Conservation (phyloP, 192 early-diverging fungal species). For the Coemansia sp. region DNA sequence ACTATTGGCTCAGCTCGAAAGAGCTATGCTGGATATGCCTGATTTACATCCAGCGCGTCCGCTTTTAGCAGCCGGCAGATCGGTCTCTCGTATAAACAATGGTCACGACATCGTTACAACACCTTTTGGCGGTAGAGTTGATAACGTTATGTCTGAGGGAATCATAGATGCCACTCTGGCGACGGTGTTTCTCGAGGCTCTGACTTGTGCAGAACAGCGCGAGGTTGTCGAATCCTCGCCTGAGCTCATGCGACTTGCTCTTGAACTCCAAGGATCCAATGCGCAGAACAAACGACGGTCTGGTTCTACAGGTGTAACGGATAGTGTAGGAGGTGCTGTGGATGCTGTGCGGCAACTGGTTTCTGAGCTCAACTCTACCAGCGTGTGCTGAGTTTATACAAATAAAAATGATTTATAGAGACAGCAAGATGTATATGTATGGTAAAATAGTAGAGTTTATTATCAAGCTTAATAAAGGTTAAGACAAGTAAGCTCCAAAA, state of each 20-base stretch:
- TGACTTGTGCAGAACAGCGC: constrained; percentile 23
- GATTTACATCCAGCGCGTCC: constrained; percentile 29
- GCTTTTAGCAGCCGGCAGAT: constrained; percentile 6
- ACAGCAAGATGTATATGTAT: neutral
- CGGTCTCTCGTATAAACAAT: constrained; percentile 2
- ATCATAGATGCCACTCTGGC: constrained; percentile 20
- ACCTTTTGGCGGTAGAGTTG: too few species aligned
- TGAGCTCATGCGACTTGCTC: constrained; percentile 9
- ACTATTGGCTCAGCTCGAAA: constrained; percentile 19
- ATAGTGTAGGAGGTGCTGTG: neutral
- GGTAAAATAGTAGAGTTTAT: neutral
- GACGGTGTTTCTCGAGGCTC: constrained; percentile 8
- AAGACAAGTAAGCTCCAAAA: too few species aligned
- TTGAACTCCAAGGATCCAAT: too few species aligned
- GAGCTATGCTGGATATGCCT: constrained; percentile 16
- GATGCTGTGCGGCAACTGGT: constrained; percentile 10
- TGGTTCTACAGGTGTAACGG: too few species aligned
- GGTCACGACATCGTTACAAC: too few species aligned
- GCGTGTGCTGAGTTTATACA: constrained; percentile 11
- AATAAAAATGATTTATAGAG: too few species aligned
- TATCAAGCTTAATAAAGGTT: too few species aligned
- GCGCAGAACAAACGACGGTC: too few species aligned
- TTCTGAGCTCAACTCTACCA: constrained; percentile 1
- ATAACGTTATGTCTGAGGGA: constrained; percentile 1
- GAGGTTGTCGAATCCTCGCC: constrained; percentile 26